phyloP scores from a whole-genome alignment of 1,284 basidiomycete species.

The Fereydounia khargensis region DNA sequence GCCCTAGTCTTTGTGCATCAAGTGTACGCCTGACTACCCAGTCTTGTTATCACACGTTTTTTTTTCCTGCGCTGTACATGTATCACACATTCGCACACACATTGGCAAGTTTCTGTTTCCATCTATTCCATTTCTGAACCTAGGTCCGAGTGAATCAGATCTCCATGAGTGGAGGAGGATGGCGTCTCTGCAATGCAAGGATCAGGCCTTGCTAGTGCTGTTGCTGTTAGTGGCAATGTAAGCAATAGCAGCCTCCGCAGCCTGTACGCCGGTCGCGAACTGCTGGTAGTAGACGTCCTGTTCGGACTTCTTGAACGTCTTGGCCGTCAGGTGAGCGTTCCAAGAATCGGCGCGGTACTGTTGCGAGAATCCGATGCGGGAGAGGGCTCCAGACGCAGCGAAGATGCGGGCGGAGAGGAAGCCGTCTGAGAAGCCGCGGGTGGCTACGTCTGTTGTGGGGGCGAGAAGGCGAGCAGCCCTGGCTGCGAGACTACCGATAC shows the following conservation, averaged over 20 bases:
- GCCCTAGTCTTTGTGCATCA: not conserved
- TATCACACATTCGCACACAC: no score
- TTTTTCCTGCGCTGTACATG: no score
- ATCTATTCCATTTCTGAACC: no score
- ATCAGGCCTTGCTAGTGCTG: no score
- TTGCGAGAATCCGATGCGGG: slow-evolving; percentile 67
- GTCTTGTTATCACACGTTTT: no score
- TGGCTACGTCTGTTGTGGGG: slow-evolving; percentile 3
- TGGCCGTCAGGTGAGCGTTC: slow-evolving; percentile 19
- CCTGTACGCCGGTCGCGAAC: slow-evolving; percentile 26
- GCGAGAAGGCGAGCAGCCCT: no score
- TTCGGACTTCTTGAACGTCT: slow-evolving; percentile 9
- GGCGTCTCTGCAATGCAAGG: no score
- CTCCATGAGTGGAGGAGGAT: no score
- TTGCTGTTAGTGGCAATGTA: no score
- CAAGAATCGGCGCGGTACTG: slow-evolving; percentile 66
- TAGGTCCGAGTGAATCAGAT: no score
- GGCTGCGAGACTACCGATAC: no score
- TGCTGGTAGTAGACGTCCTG: slow-evolving; percentile 16
- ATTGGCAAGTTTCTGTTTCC: no score
- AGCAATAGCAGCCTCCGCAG: slow-evolving; percentile 28
- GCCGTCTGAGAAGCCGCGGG: slow-evolving; percentile 66
- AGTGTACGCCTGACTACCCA: not conserved
- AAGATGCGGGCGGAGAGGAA: slow-evolving; percentile 67
- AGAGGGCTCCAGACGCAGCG: slow-evolving; percentile 61